Percentiles rank a stretch among this genome's conserved stretches.
Conservation (phyloP, 225 moss, liverwort and hornwort species). For the Marchantia polymorpha region DNA sequence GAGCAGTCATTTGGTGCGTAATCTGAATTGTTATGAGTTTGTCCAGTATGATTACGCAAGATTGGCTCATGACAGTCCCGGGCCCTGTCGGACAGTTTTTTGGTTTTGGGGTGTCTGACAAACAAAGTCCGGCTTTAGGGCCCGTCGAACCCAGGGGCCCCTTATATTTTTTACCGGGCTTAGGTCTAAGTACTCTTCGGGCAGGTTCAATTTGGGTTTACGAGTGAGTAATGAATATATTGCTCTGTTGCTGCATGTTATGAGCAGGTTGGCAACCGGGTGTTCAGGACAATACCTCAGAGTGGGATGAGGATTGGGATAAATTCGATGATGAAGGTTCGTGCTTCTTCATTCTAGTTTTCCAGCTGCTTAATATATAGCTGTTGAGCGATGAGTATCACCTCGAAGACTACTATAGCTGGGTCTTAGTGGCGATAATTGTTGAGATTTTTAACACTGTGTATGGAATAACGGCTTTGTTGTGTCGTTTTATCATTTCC, state of each 20-base stretch:
- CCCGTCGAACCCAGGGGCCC: slow-evolving; percentile 6
- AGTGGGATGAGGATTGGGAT: slow-evolving; percentile 76
- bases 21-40: not conserved
- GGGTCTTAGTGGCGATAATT: not conserved
- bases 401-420: too few species aligned
- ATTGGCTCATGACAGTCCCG: too few species aligned
- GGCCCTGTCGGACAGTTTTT: too few species aligned
- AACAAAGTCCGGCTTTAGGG: slow-evolving; percentile 7
- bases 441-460: not conserved
- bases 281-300: slow-evolving; percentile 61
- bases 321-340: slow-evolving; percentile 69
- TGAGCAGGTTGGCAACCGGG: slow-evolving; percentile 62
- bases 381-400: not conserved
- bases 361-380: not conserved
- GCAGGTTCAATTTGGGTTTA: too few species aligned
- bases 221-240: not conserved
- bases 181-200: too few species aligned
- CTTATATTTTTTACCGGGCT: not conserved
- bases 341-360: not conserved
- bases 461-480: not conserved
- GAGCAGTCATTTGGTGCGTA: slow-evolving; percentile 72
- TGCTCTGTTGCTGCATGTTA: not conserved
- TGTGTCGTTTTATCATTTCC: not conserved
- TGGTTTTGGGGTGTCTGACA: too few species aligned
- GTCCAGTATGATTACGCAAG: too few species aligned